A percentile compares a stretch with the other conserved stretches of the same genome.
Evolutionary conservation across 1,139 yeast genomes (phyloP).

Genomic region (Taphrina pruni): DNA sequence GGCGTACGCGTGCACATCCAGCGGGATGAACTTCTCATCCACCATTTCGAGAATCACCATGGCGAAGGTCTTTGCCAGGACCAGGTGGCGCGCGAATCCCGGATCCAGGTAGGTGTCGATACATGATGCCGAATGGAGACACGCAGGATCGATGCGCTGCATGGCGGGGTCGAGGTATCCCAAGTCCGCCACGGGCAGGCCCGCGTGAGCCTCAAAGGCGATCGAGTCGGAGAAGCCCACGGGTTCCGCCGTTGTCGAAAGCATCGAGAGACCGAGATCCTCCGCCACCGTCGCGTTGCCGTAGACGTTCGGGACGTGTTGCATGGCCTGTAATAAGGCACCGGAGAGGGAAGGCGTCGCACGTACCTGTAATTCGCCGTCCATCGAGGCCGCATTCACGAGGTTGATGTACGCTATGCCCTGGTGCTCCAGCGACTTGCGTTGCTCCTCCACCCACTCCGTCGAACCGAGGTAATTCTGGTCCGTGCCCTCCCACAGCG

Average conservation of each 20-base stretch:
- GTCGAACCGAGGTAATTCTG: conserved; percentile 85
- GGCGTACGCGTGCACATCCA: conserved; percentile 62
- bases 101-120: conserved; percentile 12
- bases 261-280: conserved; percentile 40
- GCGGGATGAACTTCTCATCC: conserved; percentile 80
- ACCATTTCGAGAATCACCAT: conserved; percentile 62
- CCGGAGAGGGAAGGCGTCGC: conserved; percentile 71
- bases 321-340: conserved; percentile 56
- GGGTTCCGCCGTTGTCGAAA: conserved; percentile 42
- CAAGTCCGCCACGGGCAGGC: conserved; percentile 27
- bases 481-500: conserved; percentile 83
- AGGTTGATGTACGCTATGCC: conserved; percentile 79
- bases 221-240: conserved; percentile 38
- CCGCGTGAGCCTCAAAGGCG: conserved; percentile 56
- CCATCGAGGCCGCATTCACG: conserved; percentile 72
- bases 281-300: conserved; percentile 52
- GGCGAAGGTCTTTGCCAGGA: conserved; percentile 65
- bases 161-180: conserved; percentile 9
- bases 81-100: conserved; percentile 62
- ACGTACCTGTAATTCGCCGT: conserved; percentile 59
- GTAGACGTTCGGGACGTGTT: conserved; percentile 54
- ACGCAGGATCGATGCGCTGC: conserved; percentile 1
- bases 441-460: conserved; percentile 71
- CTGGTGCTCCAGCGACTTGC: conserved; percentile 61
- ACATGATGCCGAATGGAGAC: conserved; percentile 35